Conservation (phyloP, 2,329 filamentous ascomycete genomes). For the Rhytidhysteron rufulum region DNA sequence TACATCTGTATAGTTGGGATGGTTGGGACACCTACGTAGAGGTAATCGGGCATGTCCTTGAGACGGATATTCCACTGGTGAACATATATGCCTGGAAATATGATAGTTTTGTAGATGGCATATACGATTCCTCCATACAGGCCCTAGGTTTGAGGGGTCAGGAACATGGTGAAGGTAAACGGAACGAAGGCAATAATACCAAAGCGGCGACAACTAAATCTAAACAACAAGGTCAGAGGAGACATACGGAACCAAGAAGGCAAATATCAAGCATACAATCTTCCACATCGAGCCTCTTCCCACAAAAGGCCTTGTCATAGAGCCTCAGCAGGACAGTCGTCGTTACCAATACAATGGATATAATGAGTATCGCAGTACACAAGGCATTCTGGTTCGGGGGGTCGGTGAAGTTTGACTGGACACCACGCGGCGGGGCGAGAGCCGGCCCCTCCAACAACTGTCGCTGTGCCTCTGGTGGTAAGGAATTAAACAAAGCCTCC, state of each 20-base stretch:
- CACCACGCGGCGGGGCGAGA: constrained; percentile 6
- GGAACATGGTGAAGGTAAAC: no score
- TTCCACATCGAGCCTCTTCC: constrained; percentile 6
- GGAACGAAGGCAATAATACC: no score
- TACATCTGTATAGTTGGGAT: no score
- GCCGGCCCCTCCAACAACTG: constrained; percentile 9
- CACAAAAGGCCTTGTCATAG: constrained; percentile 4
- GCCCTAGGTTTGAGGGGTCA: no score
- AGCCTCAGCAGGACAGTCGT: constrained; percentile 3
- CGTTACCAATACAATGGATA: neutral
- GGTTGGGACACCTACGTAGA: neutral
- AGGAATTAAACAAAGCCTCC: no score
- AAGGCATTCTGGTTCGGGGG: constrained; percentile 8
- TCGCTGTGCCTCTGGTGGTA: no score
- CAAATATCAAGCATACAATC: constrained; percentile 13
- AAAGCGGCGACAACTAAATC: no score
- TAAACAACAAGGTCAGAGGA: no score
- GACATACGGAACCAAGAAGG: no score
- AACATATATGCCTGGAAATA: constrained; percentile 5
- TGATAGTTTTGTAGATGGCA: no score
- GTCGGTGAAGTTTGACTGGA: constrained; percentile 7
- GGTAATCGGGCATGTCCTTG: constrained; percentile 4
- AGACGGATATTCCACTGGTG: constrained; percentile 11
- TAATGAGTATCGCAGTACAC: constrained; percentile 2
- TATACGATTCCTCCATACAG: no score